These are phyloP conservation scores for Ceratobasidium sp. DNA, from an alignment of 1,284 basidiomycete species.

Conservation along the genomic window DNA sequence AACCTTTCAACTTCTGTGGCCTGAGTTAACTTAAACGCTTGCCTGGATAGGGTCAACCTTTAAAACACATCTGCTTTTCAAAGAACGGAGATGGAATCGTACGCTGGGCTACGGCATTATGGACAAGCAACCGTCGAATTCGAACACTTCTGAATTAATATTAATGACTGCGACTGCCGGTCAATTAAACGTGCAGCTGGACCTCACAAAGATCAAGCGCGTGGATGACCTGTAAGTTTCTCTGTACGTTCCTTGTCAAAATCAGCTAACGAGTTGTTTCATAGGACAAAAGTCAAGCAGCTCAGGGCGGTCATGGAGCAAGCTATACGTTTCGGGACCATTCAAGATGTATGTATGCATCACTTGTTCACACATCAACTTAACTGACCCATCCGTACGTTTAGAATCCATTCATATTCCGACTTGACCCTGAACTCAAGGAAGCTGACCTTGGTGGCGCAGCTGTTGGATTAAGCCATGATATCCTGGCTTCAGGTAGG, in stretches of 20 bases:
- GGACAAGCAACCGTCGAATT: constrained; percentile 62
- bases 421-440: constrained; percentile 81
- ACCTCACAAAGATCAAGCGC: constrained; percentile 69
- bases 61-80: constrained; percentile 76
- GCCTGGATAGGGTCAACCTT: constrained; percentile 72
- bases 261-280: constrained; percentile 48
- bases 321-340: constrained; percentile 84
- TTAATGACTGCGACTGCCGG: constrained; percentile 47
- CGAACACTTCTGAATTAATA: constrained; percentile 38
- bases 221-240: constrained; percentile 71
- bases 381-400: neutral
- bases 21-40: neutral
- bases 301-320: constrained; percentile 90
- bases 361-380: neutral
- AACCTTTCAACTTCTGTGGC: neutral
- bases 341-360: constrained; percentile 68
- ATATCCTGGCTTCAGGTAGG: constrained; percentile 74
- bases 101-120: constrained; percentile 77
- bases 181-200: constrained; percentile 69
- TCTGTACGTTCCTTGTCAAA: neutral
- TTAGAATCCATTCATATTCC: constrained; percentile 87
- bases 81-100: constrained; percentile 69
- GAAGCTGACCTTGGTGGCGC: constrained; percentile 85
- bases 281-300: constrained; percentile 71
- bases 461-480: constrained; percentile 80